phyloP scores from a whole-genome alignment of 768 basidiomycete genomes.

The Tricholoma saponaceum region DNA sequence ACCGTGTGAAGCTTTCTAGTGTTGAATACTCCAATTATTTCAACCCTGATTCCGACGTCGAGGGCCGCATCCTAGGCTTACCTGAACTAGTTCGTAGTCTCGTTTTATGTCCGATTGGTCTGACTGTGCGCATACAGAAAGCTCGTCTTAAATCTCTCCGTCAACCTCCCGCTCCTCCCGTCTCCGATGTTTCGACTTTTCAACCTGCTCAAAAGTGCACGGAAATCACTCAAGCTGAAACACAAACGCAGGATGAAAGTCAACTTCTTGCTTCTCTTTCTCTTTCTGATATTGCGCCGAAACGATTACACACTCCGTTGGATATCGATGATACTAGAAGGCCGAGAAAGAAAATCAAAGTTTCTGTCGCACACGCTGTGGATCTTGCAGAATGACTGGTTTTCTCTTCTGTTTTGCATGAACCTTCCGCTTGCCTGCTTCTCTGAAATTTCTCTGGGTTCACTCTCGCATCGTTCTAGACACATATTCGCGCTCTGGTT shows the following conservation, averaged over 20 bases:
- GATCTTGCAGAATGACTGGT: slow-evolving; percentile 65
- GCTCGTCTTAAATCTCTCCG: slow-evolving; percentile 5
- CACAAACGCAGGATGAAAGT: slow-evolving; percentile 35
- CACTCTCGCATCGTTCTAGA: background rate
- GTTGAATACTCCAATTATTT: slow-evolving; percentile 66
- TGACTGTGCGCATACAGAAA: background rate
- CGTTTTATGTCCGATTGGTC: background rate
- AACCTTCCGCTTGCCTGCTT: background rate
- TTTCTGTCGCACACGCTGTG: slow-evolving; percentile 64
- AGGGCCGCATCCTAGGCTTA: slow-evolving; percentile 59
- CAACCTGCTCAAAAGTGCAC: background rate
- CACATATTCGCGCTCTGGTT: background rate
- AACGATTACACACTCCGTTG: slow-evolving; percentile 30
- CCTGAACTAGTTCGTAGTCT: slow-evolving; percentile 46
- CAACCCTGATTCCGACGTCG: slow-evolving; percentile 52
- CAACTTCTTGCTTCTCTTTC: slow-evolving; percentile 9
- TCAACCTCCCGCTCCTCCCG: slow-evolving; percentile 7
- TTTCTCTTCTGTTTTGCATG: background rate
- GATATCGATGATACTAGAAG: slow-evolving; percentile 20
- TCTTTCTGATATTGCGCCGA: slow-evolving; percentile 18
- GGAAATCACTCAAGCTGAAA: slow-evolving; percentile 16
- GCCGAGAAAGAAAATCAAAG: slow-evolving; percentile 61
- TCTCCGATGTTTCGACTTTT: slow-evolving; percentile 4
- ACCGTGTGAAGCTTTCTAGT: slow-evolving; percentile 39
- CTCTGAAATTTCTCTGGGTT: background rate